A percentile compares a stretch with the other conserved stretches of the same genome.
These are phyloP conservation scores for Tricholoma sp. DNA, from an alignment of 768 basidiomycete species.

Conservation along the genomic window DNA sequence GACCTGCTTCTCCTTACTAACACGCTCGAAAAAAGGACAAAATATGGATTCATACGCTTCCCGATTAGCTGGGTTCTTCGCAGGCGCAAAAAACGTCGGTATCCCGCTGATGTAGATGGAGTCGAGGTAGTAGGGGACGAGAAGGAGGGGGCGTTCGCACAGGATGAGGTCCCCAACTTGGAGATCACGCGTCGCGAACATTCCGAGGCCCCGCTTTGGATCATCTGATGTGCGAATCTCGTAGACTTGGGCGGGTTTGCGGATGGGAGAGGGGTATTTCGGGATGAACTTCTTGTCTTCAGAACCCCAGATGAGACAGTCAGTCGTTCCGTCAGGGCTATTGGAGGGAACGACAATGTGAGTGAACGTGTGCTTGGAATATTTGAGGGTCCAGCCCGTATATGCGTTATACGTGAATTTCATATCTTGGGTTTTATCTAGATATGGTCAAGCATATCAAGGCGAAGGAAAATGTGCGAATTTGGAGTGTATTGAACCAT, in stretches of 20 bases:
- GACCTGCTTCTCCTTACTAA: neutral
- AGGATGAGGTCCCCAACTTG: neutral
- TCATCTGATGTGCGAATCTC: neutral
- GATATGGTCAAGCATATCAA: too few species aligned
- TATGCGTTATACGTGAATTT: neutral
- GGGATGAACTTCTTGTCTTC: neutral
- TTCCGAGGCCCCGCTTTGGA: neutral
- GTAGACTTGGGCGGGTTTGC: neutral
- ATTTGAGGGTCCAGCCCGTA: neutral
- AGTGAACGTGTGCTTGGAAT: neutral
- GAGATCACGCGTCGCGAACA: neutral
- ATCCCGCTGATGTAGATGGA: neutral
- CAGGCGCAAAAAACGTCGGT: neutral
- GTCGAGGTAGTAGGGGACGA: neutral
- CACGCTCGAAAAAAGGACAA: neutral
- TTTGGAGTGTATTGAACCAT: too few species aligned
- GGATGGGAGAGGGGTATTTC: neutral
- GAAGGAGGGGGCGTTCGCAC: neutral
- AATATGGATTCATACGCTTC: neutral
- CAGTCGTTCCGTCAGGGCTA: neutral
- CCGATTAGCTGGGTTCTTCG: neutral
- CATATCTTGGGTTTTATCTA: neutral
- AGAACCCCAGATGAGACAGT: neutral
- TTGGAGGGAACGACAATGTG: neutral
- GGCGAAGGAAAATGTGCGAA: too few species aligned